Base-by-base conservation (phyloP, 1,139 yeast species). In the Saccharomycopsis crataegensis region DNA sequence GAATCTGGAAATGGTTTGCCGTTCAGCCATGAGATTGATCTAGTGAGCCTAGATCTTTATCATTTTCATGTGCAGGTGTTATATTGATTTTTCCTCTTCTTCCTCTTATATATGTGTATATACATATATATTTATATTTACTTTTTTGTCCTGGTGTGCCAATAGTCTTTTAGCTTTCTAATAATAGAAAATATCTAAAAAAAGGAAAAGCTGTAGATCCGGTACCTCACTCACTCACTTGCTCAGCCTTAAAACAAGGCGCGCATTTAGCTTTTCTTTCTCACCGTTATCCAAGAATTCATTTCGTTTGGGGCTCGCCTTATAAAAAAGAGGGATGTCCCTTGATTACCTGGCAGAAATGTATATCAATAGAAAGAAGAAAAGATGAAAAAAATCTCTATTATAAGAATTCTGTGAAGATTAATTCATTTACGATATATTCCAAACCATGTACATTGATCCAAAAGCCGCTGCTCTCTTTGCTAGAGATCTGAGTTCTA, bases 1-100 rank as follows among this genome's bases (percentile, higher is more conserved):
- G 97, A 72, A 86, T 93, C 65, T 93, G 99, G 99, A 82, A 83
- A 67, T 88, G 58, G 58, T 33, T 49, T 17, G 38, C 50, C 3
- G 16, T 43, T n/a, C 40, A 36, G 40, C 40, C 40, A 36, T 36
- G n/a, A 36, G 5, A 36, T 40, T 12, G 9, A 22, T 12, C 16
- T 5, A 9, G n/a, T 40, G 17, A 12, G 2, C 8, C 8, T 40
- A n/a, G 2, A n/a, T 14, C 16, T 40, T 40, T 12, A 9, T 40
- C n/a, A 14, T 12, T 8, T 40, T n/a, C 3, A 14, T 8, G 3
- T 12, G 2, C n/a, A n/a, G 8, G n/a, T 40, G n/a, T 40, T 40
- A 4, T 14, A 40, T 40, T 40, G 2, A 11, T 40, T 12, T 40
- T 8, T 40, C 8, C 16, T 12, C 16, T 12, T 12, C 2, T 40